Base-by-base conservation (phyloP, 1,139 yeast species). In the Hyphopichia buzzinii region DNA sequence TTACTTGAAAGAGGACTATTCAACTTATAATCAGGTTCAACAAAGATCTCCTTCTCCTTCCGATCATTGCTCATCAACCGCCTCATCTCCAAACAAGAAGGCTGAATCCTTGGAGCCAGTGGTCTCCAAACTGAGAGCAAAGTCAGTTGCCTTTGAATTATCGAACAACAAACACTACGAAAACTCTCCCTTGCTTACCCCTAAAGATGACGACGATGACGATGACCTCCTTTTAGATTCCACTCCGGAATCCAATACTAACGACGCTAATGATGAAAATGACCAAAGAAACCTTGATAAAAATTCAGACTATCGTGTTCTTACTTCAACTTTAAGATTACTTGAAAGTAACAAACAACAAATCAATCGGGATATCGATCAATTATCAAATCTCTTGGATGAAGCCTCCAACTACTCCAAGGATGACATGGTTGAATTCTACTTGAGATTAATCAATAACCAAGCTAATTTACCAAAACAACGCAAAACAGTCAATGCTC, bases 171-270 rank as follows among this genome's bases (percentile, higher is more conserved):
- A 54, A 43, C 47, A 43, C 25, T 60, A 58, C 41, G 60, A 59
- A 26, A 50, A 49, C 40, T 57, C 68, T 36, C 72, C 73, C 6
- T 55, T 69, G 28, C 55, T 69, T 39, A 69, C 75, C 1, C 75
- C 75, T 10, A 68, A 67, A 41, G 72, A 69, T 22, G 74, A 68
- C 30, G 71, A 66, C 36, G 67, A 65, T 37, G 66, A 61, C 29
- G 56, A 50, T 31, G 52, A 50, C 27, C 15, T 25, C 8, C 15
- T 25, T 7, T 13, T 25, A n/a, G 10, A n/a, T 25, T 19, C 23
- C 6, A 19, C 6, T 10, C 10, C 23, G 8, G 51, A 45, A 13
- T 50, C 50, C 29, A 42, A 42, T 5, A 47, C 36, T 19, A 34
- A 35, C n/a, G 40, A 19, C 17, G 31, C 29, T 14, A 13, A 27